Evolutionary conservation across 495 filamentous ascomycete genomes (phyloP).

Genomic region (Bacidia gigantensis): DNA sequence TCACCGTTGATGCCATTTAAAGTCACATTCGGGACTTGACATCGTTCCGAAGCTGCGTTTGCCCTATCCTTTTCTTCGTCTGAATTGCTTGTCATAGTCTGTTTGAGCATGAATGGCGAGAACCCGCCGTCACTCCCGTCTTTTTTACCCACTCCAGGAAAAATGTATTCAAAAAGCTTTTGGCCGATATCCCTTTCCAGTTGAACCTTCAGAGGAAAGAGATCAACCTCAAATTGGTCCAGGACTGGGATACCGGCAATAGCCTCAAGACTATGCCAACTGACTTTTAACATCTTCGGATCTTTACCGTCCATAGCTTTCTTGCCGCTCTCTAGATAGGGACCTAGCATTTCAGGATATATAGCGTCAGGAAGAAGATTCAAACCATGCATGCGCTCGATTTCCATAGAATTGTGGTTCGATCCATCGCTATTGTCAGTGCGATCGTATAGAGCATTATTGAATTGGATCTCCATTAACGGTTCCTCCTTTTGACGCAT

Average conservation of each 20-base stretch:
- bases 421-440: conserved; percentile 95
- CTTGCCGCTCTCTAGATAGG: conserved; percentile 56
- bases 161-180: conserved; percentile 94
- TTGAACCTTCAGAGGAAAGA: conserved; percentile 88
- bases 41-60: conserved; percentile 19
- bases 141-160: conserved; percentile 59
- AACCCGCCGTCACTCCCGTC: conserved; percentile 45
- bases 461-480: conserved; percentile 84
- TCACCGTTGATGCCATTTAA: conserved; percentile 25
- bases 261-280: conserved; percentile 95
- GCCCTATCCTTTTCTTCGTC: conserved; percentile 46
- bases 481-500: conserved; percentile 74
- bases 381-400: conserved; percentile 67
- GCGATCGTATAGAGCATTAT: conserved; percentile 79
- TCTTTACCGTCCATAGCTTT: conserved; percentile 33
- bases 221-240: conserved; percentile 89
- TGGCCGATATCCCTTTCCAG: conserved; percentile 87
- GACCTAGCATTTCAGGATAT: conserved; percentile 90
- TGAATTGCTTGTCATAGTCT: conserved; percentile 41
- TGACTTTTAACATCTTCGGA: conserved; percentile 74
- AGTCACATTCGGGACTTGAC: conserved; percentile 14
- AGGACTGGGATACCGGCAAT: conserved; percentile 96
- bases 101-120: conserved; percentile 73
- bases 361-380: conserved; percentile 82
- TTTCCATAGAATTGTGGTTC: conserved; percentile 80